phyloP scores from a whole-genome alignment of 331 rosid genomes.

The Pyrus hybrid region DNA sequence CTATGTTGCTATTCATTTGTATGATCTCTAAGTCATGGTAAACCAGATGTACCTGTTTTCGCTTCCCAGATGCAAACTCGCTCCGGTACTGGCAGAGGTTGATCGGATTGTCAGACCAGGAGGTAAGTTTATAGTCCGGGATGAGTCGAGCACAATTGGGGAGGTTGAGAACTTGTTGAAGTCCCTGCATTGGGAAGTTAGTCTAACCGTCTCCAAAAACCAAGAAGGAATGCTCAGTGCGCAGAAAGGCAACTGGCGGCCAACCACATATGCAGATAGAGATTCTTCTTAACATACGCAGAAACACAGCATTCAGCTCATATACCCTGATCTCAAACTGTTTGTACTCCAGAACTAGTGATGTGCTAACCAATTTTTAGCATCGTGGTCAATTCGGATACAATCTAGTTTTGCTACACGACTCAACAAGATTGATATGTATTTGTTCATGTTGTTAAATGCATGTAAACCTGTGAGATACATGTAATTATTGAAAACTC shows the following conservation, averaged over 20 bases:
- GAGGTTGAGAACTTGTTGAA: slow-evolving; percentile 68
- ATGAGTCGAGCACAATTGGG: slow-evolving; percentile 49
- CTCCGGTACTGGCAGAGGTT: slow-evolving; percentile 70
- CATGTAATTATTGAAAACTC: neutral
- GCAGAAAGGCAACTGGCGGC: slow-evolving; percentile 77
- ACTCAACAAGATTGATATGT: neutral
- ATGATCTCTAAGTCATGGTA: neutral
- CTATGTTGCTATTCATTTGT: neutral
- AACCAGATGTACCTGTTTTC: slow-evolving; percentile 8
- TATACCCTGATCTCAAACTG: neutral
- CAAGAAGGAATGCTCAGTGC: slow-evolving; percentile 77
- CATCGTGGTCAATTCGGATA: neutral
- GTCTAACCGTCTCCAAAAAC: slow-evolving; percentile 43
- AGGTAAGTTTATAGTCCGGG: slow-evolving; percentile 69
- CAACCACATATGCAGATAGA: slow-evolving; percentile 30
- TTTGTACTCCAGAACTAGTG: neutral
- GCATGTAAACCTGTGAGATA: slow-evolving; percentile 1
- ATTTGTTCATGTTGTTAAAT: neutral
- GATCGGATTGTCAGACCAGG: slow-evolving; percentile 84
- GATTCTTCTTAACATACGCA: slow-evolving; percentile 11
- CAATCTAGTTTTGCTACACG: neutral
- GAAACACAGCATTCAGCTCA: neutral
- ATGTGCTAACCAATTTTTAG: neutral
- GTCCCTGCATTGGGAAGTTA: slow-evolving; percentile 84
- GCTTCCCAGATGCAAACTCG: slow-evolving; percentile 64